These are phyloP conservation scores for Vitis cinerea DNA, from an alignment of 164 flowering plant genomes.

Conservation along the genomic window DNA sequence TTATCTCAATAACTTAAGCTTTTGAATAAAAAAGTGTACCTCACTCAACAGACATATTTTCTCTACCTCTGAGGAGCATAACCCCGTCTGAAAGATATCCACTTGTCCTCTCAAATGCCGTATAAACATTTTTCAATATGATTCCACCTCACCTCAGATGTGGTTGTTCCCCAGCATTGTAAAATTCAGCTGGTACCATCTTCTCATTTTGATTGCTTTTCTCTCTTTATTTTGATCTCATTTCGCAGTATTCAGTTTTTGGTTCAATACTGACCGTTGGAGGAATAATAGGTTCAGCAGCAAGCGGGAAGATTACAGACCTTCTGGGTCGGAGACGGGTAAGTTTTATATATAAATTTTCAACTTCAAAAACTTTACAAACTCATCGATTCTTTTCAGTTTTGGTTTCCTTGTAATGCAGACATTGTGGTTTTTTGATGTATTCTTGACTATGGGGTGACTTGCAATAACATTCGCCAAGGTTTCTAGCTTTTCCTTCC, in stretches of 20 bases:
- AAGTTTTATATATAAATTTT: slow-evolving; percentile 1
- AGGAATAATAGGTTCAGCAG: slow-evolving; percentile 25
- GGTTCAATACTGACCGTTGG: slow-evolving; percentile 30
- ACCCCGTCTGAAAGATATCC: too few species aligned
- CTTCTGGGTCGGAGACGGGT: slow-evolving; percentile 25
- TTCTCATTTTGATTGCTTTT: background rate
- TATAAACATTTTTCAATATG: too few species aligned
- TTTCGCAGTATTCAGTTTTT: slow-evolving; percentile 28
- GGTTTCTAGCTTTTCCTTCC: slow-evolving; percentile 14
- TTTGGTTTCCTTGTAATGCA: slow-evolving; percentile 9
- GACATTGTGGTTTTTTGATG: slow-evolving; percentile 37
- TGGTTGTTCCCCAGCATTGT: background rate
- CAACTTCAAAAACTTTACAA: background rate
- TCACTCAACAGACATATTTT: too few species aligned
- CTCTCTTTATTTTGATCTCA: background rate
- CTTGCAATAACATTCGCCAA: slow-evolving; percentile 31
- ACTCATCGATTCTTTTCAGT: background rate
- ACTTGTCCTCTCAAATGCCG: too few species aligned
- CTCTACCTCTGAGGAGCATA: too few species aligned
- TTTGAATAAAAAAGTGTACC: too few species aligned
- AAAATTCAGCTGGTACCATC: background rate
- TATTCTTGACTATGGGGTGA: slow-evolving; percentile 40
- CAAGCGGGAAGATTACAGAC: slow-evolving; percentile 29
- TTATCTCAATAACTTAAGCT: too few species aligned
- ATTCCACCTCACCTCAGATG: too few species aligned